Base-by-base conservation (phyloP, 441 rosid species). In the Iberis amara region DNA sequence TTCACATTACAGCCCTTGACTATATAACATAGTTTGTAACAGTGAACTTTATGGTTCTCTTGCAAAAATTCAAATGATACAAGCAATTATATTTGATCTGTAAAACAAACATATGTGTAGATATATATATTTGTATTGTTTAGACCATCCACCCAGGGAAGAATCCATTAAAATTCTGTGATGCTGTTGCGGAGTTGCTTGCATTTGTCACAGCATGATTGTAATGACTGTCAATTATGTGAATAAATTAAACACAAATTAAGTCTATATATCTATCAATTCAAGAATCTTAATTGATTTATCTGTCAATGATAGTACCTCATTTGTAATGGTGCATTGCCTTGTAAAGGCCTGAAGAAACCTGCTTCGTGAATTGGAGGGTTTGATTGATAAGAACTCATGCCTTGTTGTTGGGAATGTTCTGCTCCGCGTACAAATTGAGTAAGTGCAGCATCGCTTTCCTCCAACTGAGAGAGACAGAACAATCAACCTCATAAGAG, bases 141-240 rank as follows among this genome's bases (percentile, higher is more conserved):
- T 8, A 33, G 38, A 33, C 38, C 38, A 33, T 79, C 94, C 89
- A 85, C 7, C 80, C 85, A 12, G 80, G 88, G 36, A 70, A 69
- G 64, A 75, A 69, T 24, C 77, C 81, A 45, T 40, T 68, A 21
- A 58, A 70, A 64, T 73, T 73, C 52, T 79, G 73, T 21, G 74
- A 39, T 28, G 85, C 68, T 65, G 66, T 39, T 66, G 79, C 61
- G n/a, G 71, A 62, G 26, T 57, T 73, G 54, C 62, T 60, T 57
- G 61, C 66, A 38, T 10, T 26, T 6, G 30, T 26, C 30, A 26
- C 30, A 26, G 9, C 62, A 21, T 70, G 60, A 59, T 52, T 69
- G 71, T 66, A 73, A 10, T 33, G 38, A 33, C 38, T 10, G 38
- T 33, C 9, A 33, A 9, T 26, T 3, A 33, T 9, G 4, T 24